Evolutionary conservation across 1,139 yeast species (phyloP).

Genomic region (Pichia norvegensis): DNA sequence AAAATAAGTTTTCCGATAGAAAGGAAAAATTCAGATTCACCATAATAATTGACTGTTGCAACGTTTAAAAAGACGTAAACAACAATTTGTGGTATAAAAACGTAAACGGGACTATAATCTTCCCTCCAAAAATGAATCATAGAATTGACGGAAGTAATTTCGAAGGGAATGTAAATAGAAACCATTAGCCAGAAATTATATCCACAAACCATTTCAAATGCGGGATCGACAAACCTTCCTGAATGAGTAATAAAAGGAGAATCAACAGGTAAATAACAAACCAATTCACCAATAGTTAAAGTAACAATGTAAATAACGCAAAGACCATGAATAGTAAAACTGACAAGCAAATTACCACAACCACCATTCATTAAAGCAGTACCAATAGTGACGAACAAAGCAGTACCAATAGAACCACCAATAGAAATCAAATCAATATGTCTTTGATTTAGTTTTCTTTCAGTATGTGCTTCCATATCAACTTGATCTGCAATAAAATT

Average conservation of each 20-base stretch:
- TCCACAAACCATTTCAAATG: slow-evolving; percentile 41
- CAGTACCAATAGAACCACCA: slow-evolving; percentile 81
- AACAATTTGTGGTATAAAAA: slow-evolving; percentile 34
- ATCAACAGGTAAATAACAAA: slow-evolving; percentile 40
- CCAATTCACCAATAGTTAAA: slow-evolving; percentile 44
- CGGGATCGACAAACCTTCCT: slow-evolving; percentile 45
- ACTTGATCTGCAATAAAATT: background rate
- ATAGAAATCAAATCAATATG: slow-evolving; percentile 69
- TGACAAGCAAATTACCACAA: slow-evolving; percentile 63
- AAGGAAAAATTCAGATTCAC: slow-evolving; percentile 59
- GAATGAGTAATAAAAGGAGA: slow-evolving; percentile 47
- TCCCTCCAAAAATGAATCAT: slow-evolving; percentile 46
- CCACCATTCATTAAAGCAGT: slow-evolving; percentile 62
- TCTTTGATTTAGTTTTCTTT: slow-evolving; percentile 34
- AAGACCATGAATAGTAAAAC: slow-evolving; percentile 48
- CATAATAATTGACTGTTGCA: slow-evolving; percentile 40
- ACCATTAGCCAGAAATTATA: slow-evolving; percentile 44
- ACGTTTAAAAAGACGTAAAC: slow-evolving; percentile 33
- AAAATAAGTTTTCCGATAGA: slow-evolving; percentile 49
- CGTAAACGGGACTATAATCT: slow-evolving; percentile 42
- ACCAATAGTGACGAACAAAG: slow-evolving; percentile 65
- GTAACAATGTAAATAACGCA: slow-evolving; percentile 29
- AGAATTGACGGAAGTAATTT: slow-evolving; percentile 43
- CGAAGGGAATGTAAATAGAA: slow-evolving; percentile 42
- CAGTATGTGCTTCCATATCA: slow-evolving; percentile 3